A percentile compares a stretch with the other conserved stretches of the same genome.
Evolutionary conservation across 495 filamentous ascomycete genomes (phyloP).

Genomic region (Chaetomium fimeti): DNA sequence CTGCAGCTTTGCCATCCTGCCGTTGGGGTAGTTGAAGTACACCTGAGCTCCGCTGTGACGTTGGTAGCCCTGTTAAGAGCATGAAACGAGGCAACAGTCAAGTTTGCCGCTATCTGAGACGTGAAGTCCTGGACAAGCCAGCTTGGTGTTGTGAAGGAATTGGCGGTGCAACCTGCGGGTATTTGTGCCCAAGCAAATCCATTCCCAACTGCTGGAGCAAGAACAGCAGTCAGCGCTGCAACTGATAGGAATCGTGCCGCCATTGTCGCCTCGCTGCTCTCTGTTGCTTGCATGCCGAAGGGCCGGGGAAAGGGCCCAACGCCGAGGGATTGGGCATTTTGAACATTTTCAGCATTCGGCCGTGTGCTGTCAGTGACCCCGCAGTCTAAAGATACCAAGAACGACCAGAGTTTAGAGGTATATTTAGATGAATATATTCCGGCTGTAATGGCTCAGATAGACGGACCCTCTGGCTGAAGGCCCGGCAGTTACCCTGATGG

Average conservation of each 20-base stretch:
- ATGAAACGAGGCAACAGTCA: slow-evolving; percentile 16
- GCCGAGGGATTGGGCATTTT: neutral
- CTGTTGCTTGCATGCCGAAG: neutral
- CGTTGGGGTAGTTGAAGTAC: neutral
- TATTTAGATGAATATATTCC: slow-evolving; percentile 10
- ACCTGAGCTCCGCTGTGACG: slow-evolving; percentile 12
- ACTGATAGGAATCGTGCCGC: neutral
- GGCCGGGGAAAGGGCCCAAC: neutral
- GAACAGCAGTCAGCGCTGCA: slow-evolving; percentile 5
- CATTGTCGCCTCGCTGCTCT: neutral
- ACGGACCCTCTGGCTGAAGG: neutral
- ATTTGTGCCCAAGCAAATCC: slow-evolving; percentile 9
- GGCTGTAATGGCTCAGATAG: neutral
- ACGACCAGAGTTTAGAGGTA: neutral
- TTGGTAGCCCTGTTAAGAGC: slow-evolving; percentile 30
- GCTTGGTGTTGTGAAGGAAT: slow-evolving; percentile 30
- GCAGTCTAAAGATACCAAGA: neutral
- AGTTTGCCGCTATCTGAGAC: neutral
- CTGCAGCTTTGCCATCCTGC: slow-evolving; percentile 21
- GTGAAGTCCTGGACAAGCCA: slow-evolving; percentile 27
- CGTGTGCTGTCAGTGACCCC: neutral
- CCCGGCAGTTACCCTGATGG: slow-evolving; percentile 11
- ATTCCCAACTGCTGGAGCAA: slow-evolving; percentile 3
- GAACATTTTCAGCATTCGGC: neutral
- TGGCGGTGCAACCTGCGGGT: slow-evolving; percentile 25